Percentiles rank a stretch among this genome's conserved stretches.
These are phyloP conservation scores for Metschnikowia gelsemii DNA, from an alignment of 805 yeast genomes.

Conservation along the genomic window DNA sequence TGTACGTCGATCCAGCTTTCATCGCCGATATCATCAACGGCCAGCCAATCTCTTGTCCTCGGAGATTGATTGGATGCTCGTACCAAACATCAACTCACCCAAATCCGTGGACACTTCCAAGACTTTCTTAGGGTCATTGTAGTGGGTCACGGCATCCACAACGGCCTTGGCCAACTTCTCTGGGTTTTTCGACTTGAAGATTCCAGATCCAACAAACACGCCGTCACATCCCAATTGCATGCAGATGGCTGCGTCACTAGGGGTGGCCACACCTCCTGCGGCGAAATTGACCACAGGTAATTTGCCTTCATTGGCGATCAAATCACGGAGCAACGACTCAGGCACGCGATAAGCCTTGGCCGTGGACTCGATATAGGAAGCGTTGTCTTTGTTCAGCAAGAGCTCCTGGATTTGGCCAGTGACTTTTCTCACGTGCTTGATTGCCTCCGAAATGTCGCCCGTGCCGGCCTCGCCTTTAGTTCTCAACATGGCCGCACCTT, in stretches of 20 bases:
- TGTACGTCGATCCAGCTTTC: background rate
- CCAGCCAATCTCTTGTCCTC: constrained; percentile 18
- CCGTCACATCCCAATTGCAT: constrained; percentile 83
- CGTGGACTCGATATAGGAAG: constrained; percentile 34
- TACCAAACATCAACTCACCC: constrained; percentile 77
- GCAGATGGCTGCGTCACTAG: constrained; percentile 82
- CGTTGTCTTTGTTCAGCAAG: constrained; percentile 34
- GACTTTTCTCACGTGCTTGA: constrained; percentile 66
- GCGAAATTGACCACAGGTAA: constrained; percentile 84
- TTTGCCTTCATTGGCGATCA: constrained; percentile 53
- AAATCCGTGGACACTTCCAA: constrained; percentile 67
- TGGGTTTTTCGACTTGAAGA: constrained; percentile 72
- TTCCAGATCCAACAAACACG: constrained; percentile 76
- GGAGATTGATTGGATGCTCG: constrained; percentile 44
- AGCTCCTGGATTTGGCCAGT: constrained; percentile 53
- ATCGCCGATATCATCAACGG: constrained; percentile 5
- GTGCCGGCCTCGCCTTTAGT: constrained; percentile 91
- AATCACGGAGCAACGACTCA: constrained; percentile 47
- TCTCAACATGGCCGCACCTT: constrained; percentile 86
- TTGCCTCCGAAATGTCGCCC: constrained; percentile 83
- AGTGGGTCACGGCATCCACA: constrained; percentile 75
- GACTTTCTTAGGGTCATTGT: constrained; percentile 55
- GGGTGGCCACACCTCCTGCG: constrained; percentile 88
- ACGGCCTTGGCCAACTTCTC: constrained; percentile 73
- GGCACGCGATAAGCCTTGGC: constrained; percentile 65